Conservation (phyloP, 306 rosid genomes). For the Quercus aquifolioides region DNA sequence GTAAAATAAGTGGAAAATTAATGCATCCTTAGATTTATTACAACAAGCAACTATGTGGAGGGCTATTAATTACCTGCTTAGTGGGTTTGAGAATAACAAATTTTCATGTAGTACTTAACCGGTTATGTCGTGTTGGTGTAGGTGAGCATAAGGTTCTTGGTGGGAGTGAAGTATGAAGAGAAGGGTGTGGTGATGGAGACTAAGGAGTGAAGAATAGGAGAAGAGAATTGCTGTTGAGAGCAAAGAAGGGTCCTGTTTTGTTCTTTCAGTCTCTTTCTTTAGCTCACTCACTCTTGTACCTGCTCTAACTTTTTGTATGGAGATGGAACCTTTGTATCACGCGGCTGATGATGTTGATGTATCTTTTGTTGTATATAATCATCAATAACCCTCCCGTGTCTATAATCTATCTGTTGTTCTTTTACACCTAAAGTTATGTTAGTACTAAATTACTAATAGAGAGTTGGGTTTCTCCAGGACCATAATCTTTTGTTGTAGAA, state of each 20-base stretch:
- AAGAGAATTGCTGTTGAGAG: background rate
- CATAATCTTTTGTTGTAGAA: no score
- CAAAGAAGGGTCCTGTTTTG: background rate
- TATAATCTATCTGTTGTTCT: no score
- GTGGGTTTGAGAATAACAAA: background rate
- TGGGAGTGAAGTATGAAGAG: conserved; percentile 71
- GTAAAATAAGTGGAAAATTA: no score
- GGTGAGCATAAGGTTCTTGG: conserved; percentile 75
- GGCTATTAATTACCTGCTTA: background rate
- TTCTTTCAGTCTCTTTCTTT: background rate
- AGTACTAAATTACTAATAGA: no score
- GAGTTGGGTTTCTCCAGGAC: no score
- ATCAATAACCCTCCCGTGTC: background rate
- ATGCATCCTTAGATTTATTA: no score
- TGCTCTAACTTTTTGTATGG: no score
- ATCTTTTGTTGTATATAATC: background rate
- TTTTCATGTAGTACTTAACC: background rate
- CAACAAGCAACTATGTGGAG: background rate
- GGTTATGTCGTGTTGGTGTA: background rate
- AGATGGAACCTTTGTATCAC: background rate
- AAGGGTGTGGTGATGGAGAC: conserved; percentile 45
- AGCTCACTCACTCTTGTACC: background rate
- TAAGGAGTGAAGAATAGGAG: conserved; percentile 26
- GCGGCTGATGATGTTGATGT: background rate
- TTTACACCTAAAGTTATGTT: no score